Evolutionary conservation across 768 basidiomycete genomes (phyloP).

Genomic region (Leccinum longicurvipes): DNA sequence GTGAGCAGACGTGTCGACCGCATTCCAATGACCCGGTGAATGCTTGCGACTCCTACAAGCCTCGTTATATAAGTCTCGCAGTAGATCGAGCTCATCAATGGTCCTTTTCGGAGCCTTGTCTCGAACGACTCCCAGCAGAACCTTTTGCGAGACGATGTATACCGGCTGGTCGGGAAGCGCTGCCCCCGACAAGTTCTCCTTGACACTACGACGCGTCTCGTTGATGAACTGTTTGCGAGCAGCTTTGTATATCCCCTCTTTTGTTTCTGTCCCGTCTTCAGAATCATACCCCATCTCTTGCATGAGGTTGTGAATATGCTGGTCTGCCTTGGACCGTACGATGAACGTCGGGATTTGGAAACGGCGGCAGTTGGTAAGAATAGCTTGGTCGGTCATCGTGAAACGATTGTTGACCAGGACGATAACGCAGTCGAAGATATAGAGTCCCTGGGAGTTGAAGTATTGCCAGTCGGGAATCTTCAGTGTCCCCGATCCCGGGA

Average conservation of each 20-base stretch:
- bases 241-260: slow-evolving; percentile 17
- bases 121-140: slow-evolving; percentile 23
- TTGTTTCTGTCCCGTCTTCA: slow-evolving; percentile 16
- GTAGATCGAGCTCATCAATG: slow-evolving; percentile 29
- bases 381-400: slow-evolving; percentile 35
- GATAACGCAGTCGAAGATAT: slow-evolving; percentile 35
- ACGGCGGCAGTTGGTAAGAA: slow-evolving; percentile 30
- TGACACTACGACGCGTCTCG: slow-evolving; percentile 25
- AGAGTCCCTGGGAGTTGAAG: slow-evolving; percentile 38
- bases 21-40: slow-evolving; percentile 6
- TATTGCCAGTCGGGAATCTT: slow-evolving; percentile 37
- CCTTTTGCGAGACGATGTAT: slow-evolving; percentile 28
- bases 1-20: slow-evolving; percentile 1
- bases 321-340: slow-evolving; percentile 37
- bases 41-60: slow-evolving; percentile 10
- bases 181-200: slow-evolving; percentile 21
- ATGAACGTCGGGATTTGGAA: slow-evolving; percentile 36
- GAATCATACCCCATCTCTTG: slow-evolving; percentile 27
- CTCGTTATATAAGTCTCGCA: slow-evolving; percentile 21
- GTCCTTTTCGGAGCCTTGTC: slow-evolving; percentile 18
- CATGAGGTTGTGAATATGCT: slow-evolving; percentile 28
- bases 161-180: slow-evolving; percentile 28
- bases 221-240: slow-evolving; percentile 28
- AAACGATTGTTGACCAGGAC: slow-evolving; percentile 36
- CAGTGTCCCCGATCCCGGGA: slow-evolving; percentile 38